A percentile compares a stretch with the other conserved stretches of the same genome.
These are phyloP conservation scores for Zymoseptoria crescenta DNA, from an alignment of 2,329 filamentous ascomycete species.

Conservation along the genomic window DNA sequence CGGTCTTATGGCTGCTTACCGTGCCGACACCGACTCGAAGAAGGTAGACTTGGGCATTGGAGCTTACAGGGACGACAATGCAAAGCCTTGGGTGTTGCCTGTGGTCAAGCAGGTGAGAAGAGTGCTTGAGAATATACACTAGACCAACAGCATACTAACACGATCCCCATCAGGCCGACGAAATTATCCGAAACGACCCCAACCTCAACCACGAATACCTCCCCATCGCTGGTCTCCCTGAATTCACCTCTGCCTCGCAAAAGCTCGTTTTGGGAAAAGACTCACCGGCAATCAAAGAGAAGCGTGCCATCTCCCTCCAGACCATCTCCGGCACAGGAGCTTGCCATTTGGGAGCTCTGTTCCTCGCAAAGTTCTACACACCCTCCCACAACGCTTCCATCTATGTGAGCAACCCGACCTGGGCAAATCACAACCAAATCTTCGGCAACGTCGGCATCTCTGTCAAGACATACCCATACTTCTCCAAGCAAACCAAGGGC, in stretches of 20 bases:
- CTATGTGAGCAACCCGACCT: slow-evolving; percentile 92
- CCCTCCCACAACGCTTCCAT: slow-evolving; percentile 55
- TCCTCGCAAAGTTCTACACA: slow-evolving; percentile 85
- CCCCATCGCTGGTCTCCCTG: slow-evolving; percentile 79
- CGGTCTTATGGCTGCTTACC: slow-evolving; percentile 80
- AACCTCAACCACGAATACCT: slow-evolving; percentile 97
- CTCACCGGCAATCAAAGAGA: slow-evolving; percentile 75
- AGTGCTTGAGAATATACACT: not conserved
- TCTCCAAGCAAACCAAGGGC: slow-evolving; percentile 77
- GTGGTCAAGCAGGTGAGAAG: slow-evolving; percentile 83
- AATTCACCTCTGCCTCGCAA: slow-evolving; percentile 83
- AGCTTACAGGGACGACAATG: slow-evolving; percentile 88
- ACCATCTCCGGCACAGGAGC: slow-evolving; percentile 97
- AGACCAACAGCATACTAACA: not conserved
- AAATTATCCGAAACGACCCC: slow-evolving; percentile 79
- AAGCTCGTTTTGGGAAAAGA: slow-evolving; percentile 76
- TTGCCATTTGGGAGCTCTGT: slow-evolving; percentile 84
- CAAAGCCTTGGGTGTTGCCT: slow-evolving; percentile 93
- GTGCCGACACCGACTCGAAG: slow-evolving; percentile 63
- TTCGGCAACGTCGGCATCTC: slow-evolving; percentile 80
- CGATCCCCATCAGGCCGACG: slow-evolving; percentile 62
- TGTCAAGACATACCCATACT: slow-evolving; percentile 86
- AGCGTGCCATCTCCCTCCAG: slow-evolving; percentile 74
- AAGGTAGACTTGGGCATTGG: slow-evolving; percentile 96
- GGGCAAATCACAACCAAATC: slow-evolving; percentile 99